Percentiles rank a stretch among this genome's conserved stretches.
Evolutionary conservation across 306 rosid species (phyloP).

Genomic region (Vigna radiata): DNA sequence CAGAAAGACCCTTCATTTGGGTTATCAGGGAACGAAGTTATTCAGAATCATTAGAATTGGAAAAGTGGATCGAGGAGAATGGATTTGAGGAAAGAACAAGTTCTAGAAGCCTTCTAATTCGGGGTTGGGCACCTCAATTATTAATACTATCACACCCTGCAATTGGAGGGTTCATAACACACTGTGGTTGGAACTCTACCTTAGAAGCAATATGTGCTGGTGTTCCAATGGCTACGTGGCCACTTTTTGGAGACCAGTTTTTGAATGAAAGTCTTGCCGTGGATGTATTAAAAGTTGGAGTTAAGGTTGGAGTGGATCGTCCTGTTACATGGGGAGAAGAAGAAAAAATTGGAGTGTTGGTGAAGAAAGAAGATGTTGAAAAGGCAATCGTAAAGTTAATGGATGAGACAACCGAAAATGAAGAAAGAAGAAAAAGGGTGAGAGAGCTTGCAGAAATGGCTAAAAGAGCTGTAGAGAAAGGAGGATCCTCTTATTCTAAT

Average conservation of each 20-base stretch:
- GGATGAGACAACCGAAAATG: slow-evolving; percentile 46
- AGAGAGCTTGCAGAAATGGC: slow-evolving; percentile 50
- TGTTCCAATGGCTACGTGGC: slow-evolving; percentile 72
- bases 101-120: slow-evolving; percentile 45
- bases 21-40: slow-evolving; percentile 49
- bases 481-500: slow-evolving; percentile 64
- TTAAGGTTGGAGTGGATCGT: slow-evolving; percentile 49
- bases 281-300: slow-evolving; percentile 41
- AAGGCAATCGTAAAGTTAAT: slow-evolving; percentile 50
- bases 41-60: slow-evolving; percentile 47
- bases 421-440: slow-evolving; percentile 49
- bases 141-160: slow-evolving; percentile 58
- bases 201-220: slow-evolving; percentile 62
- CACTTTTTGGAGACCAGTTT: slow-evolving; percentile 61
- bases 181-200: slow-evolving; percentile 73
- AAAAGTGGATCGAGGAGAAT: slow-evolving; percentile 46
- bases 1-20: slow-evolving; percentile 64
- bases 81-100: slow-evolving; percentile 55
- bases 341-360: slow-evolving; percentile 42
- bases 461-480: slow-evolving; percentile 56
- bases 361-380: slow-evolving; percentile 51
- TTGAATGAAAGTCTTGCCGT: slow-evolving; percentile 48
- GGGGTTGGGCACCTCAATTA: slow-evolving; percentile 73
- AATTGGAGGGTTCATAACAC: slow-evolving; percentile 63
- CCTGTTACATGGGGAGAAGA: slow-evolving; percentile 40